Percentiles rank a stretch among this genome's conserved stretches.
phyloP scores from a whole-genome alignment of 495 filamentous ascomycete species.

The Daldinia vernicosa region DNA sequence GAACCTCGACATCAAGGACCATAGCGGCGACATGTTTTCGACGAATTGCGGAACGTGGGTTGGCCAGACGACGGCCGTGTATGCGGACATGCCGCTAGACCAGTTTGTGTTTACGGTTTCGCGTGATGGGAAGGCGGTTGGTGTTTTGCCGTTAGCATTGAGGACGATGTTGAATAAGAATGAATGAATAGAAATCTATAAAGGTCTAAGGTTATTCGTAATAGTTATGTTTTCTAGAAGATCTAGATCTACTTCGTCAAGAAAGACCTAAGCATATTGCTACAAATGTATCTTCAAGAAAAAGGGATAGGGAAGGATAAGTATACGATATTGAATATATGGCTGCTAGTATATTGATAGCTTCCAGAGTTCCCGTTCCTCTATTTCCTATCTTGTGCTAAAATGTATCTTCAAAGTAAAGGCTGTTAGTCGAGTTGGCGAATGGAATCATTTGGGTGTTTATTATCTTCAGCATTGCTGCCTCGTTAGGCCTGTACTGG shows the following conservation, averaged over 20 bases:
- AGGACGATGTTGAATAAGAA: conserved; percentile 34
- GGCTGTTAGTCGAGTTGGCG: not conserved
- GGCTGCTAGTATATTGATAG: not conserved
- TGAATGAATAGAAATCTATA: not conserved
- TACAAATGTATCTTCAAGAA: too few species aligned
- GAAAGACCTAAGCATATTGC: not conserved
- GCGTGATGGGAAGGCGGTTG: conserved; percentile 49
- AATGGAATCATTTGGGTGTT: not conserved
- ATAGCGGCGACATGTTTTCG: conserved; percentile 50
- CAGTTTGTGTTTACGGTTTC: conserved; percentile 61
- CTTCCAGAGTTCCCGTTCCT: not conserved
- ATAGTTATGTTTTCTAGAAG: not conserved
- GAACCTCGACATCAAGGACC: conserved; percentile 39
- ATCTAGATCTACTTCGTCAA: not conserved
- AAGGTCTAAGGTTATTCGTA: not conserved
- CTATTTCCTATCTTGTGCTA: not conserved
- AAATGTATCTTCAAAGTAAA: not conserved
- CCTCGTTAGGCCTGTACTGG: too few species aligned
- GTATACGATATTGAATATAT: not conserved
- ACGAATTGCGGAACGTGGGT: conserved; percentile 62
- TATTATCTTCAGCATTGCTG: too few species aligned
- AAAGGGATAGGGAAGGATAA: too few species aligned
- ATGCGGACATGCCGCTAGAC: conserved; percentile 56
- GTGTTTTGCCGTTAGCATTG: conserved; percentile 57
- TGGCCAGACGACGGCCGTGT: conserved; percentile 55